A percentile compares a stretch with the other conserved stretches of the same genome.
These are phyloP conservation scores for Sesbania bispinosa DNA, from an alignment of 306 rosid genomes.

Conservation along the genomic window DNA sequence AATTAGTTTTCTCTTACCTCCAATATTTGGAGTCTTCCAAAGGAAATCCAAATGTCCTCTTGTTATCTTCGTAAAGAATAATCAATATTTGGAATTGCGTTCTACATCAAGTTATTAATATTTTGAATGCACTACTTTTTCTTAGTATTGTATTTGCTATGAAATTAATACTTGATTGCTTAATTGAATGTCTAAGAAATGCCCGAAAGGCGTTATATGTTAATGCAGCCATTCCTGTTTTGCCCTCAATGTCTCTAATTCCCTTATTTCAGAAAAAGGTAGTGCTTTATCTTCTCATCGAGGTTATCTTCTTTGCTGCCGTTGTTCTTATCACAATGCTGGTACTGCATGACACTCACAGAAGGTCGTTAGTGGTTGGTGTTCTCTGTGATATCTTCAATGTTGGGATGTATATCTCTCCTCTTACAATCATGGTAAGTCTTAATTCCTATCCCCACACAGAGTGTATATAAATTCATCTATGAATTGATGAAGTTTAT, in stretches of 20 bases:
- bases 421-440: constrained; percentile 62
- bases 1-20: too few species aligned
- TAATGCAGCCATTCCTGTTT: not conserved
- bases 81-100: too few species aligned
- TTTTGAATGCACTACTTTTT: too few species aligned
- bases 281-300: not conserved
- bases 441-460: not conserved
- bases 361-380: constrained; percentile 59
- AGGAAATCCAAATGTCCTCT: too few species aligned
- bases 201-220: too few species aligned
- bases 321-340: constrained; percentile 29
- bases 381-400: constrained; percentile 64
- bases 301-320: constrained; percentile 28
- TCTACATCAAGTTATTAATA: too few species aligned
- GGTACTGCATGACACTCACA: constrained; percentile 9
- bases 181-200: not conserved
- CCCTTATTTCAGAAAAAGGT: constrained; percentile 42
- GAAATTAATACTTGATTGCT: not conserved
- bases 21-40: too few species aligned
- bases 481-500: too few species aligned
- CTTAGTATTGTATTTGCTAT: not conserved
- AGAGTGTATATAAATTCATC: not conserved
- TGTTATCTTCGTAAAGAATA: too few species aligned
- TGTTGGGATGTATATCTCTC: constrained; percentile 57
- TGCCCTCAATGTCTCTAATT: not conserved